These are phyloP conservation scores for Zymoseptoria brevis DNA, from an alignment of 2,329 filamentous ascomycete species.

Conservation along the genomic window DNA sequence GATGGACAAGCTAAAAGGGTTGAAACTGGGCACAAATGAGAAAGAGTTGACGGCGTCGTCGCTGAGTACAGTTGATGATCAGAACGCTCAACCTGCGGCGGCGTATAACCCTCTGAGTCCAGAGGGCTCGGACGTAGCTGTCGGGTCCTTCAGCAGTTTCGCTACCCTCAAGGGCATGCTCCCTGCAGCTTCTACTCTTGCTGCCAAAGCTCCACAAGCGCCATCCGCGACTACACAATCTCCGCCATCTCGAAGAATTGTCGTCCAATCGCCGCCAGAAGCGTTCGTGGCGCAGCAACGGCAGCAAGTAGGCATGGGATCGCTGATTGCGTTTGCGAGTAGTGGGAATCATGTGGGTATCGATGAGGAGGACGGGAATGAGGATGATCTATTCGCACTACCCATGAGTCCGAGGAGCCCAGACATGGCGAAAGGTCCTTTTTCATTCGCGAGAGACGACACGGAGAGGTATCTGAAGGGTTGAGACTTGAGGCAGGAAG, in stretches of 20 bases:
- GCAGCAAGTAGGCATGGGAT: slow-evolving; percentile 33
- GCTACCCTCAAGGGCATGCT: slow-evolving; percentile 48
- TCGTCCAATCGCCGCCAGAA: slow-evolving; percentile 26
- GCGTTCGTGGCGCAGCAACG: slow-evolving; percentile 34
- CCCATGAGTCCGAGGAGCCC: slow-evolving; percentile 80
- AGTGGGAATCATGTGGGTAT: slow-evolving; percentile 22
- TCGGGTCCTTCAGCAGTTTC: slow-evolving; percentile 52
- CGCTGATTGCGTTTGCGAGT: slow-evolving; percentile 38
- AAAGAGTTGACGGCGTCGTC: slow-evolving; percentile 12
- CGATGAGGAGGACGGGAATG: slow-evolving; percentile 45
- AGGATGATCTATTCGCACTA: slow-evolving; percentile 80
- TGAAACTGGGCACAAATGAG: slow-evolving; percentile 66
- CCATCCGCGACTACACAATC: slow-evolving; percentile 15
- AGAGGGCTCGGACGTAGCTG: slow-evolving; percentile 54
- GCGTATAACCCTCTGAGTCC: slow-evolving; percentile 50
- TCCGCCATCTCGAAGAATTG: slow-evolving; percentile 16
- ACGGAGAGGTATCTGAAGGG: slow-evolving; percentile 27
- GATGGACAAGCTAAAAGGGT: slow-evolving; percentile 69
- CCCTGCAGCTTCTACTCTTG: slow-evolving; percentile 31
- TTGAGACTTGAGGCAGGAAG: background rate
- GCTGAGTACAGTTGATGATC: slow-evolving; percentile 21
- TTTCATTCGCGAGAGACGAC: slow-evolving; percentile 49
- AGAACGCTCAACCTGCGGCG: slow-evolving; percentile 6
- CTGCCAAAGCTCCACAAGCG: slow-evolving; percentile 35
- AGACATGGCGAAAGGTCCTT: slow-evolving; percentile 77